Base-by-base conservation (phyloP, 345 rosid species). In the Camelina sativa region DNA sequence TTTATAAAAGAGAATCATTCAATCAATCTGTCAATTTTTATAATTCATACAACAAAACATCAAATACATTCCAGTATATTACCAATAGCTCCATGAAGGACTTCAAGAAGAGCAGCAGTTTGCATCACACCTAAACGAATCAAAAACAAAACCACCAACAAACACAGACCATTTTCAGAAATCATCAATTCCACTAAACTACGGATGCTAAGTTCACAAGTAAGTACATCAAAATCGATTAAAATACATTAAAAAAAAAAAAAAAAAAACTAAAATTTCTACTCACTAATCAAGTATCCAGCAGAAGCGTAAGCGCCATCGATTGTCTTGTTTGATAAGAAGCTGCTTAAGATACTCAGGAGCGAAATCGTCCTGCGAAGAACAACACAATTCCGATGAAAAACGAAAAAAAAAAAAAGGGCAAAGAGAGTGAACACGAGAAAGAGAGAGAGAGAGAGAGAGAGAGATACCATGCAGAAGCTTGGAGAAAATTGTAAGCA, bases 61-160 rank as follows among this genome's bases (percentile, higher is more conserved):
- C 32, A 34, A 8, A 4, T 23, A 25, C n/a, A 17, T 32, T 30
- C 19, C 12, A 28, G 16, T 43, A 28, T 4, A 19, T 20, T 58
- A 94, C 97, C 97, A 22, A 85, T 37, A 20, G 90, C 98, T 83
- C 93, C 97, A 78, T 94, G 96, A 69, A 91, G 60, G 57, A 90
- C 89, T 81, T 91, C 98, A 82, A 88, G 67, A 79, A 91, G 78
- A 11, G 91, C 76, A 77, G 20, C 80, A 44, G 73, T 64, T 74
- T 91, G 94, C 15, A 91, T 76, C 67, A 86, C 67, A 84, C 88
- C 97, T 91, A 71, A 63, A 62, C 60, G 5, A 30, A 40, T 62
- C 25, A 59, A 28, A 46, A 70, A 16, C 16, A 5, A 34, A 34
- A 34, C 8, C 6, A 0, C 37, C 71, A 56, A 61, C 40, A 54